Conservation (phyloP, 2,329 filamentous ascomycete genomes). For the Hysterium pulicare region DNA sequence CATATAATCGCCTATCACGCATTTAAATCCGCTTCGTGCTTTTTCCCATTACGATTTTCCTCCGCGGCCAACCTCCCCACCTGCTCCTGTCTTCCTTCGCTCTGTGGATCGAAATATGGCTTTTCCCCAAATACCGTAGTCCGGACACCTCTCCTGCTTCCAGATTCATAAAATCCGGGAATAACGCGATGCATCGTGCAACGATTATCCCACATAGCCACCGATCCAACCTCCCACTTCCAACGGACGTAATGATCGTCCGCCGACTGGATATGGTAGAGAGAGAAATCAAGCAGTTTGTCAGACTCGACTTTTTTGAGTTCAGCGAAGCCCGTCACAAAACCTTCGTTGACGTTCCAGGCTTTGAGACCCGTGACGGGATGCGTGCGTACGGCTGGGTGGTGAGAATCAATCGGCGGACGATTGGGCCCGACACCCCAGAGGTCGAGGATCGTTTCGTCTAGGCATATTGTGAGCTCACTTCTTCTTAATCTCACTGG, state of each 20-base stretch:
- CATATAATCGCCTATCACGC: too few relatives aligned
- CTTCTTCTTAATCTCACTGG: too few relatives aligned
- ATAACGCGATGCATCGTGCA: conserved; percentile 42
- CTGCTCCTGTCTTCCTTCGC: too few relatives aligned
- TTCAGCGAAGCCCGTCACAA: conserved; percentile 49
- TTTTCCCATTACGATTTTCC: too few relatives aligned
- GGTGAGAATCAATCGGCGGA: conserved; percentile 46
- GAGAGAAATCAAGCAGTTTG: conserved; percentile 46
- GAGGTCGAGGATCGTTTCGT: conserved; percentile 48
- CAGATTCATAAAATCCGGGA: conserved; percentile 38
- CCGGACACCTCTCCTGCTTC: conserved; percentile 37
- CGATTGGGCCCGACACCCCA: conserved; percentile 43
- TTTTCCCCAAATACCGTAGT: conserved; percentile 48
- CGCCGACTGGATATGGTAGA: conserved; percentile 47
- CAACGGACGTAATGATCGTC: conserved; percentile 51
- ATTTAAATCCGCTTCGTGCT: too few relatives aligned
- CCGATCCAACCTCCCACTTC: conserved; percentile 50
- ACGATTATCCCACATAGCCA: conserved; percentile 53
- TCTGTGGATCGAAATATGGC: too few relatives aligned
- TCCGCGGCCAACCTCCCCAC: too few relatives aligned
- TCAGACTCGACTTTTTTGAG: conserved; percentile 49
- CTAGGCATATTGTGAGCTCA: too few relatives aligned
- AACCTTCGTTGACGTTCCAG: conserved; percentile 43
- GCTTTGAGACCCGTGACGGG: conserved; percentile 47
- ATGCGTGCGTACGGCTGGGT: conserved; percentile 48